Conservation (phyloP, 345 rosid species). For the Rhodamnia rubescens region DNA sequence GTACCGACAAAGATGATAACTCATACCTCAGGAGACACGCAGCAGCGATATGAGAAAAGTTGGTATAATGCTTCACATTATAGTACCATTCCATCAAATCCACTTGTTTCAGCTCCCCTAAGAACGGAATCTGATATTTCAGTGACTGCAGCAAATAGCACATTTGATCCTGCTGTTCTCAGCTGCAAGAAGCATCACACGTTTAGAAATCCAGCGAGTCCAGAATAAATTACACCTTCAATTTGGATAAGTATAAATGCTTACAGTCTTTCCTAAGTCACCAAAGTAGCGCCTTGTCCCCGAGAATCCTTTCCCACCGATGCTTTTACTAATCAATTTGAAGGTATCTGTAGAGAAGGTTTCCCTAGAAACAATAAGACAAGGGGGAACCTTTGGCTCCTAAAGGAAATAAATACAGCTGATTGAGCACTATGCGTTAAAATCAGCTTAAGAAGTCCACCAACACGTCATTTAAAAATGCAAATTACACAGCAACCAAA, state of each 20-base stretch:
- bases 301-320: conserved; percentile 59
- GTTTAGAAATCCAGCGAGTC: background rate
- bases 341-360: conserved; percentile 47
- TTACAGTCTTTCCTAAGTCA: conserved; percentile 82
- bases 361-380: background rate
- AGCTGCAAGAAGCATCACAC: conserved; percentile 31
- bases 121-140: conserved; percentile 87
- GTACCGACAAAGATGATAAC: background rate
- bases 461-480: background rate
- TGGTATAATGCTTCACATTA: background rate
- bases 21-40: background rate
- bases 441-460: background rate
- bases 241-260: conserved; percentile 5
- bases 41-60: background rate
- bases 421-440: background rate
- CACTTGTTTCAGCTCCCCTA: conserved; percentile 83
- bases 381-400: background rate
- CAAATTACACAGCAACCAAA: background rate
- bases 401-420: background rate
- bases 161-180: conserved; percentile 82
- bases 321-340: conserved; percentile 71
- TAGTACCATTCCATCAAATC: conserved; percentile 88
- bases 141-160: conserved; percentile 70
- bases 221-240: background rate
- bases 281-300: conserved; percentile 93